A percentile compares a stretch with the other conserved stretches of the same genome.
phyloP scores from a whole-genome alignment of 129 eudicot genomes.

The Escallonia rubra region DNA sequence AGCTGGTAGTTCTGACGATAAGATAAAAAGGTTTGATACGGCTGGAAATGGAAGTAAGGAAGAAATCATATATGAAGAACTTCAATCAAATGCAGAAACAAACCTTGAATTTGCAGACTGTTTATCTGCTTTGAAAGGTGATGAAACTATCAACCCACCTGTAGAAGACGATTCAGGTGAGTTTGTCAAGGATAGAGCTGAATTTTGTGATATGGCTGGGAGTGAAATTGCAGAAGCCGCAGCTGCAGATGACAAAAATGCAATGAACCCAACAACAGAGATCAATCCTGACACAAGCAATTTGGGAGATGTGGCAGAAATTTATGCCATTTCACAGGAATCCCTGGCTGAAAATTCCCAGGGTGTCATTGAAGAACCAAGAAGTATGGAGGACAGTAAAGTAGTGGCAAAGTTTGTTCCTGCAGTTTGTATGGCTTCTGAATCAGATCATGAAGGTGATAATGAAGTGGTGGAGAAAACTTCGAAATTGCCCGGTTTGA shows the following conservation, averaged over 20 bases:
- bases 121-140: not conserved
- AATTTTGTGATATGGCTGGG: conserved; percentile 9
- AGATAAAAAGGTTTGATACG: conserved; percentile 1
- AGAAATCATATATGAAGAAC: not conserved
- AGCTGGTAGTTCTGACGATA: not conserved
- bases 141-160: conserved; percentile 12
- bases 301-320: not conserved
- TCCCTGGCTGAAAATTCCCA: conserved; percentile 8
- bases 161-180: conserved; percentile 4
- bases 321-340: conserved; percentile 4
- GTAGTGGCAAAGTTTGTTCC: conserved; percentile 2
- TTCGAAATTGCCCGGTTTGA: conserved; percentile 2
- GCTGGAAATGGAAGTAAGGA: not conserved
- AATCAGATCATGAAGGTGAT: conserved; percentile 20
- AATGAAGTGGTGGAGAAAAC: conserved; percentile 10
- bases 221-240: conserved; percentile 15
- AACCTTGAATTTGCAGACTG: not conserved
- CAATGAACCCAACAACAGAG: not conserved
- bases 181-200: conserved; percentile 3
- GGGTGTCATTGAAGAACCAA: conserved; percentile 9
- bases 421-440: conserved; percentile 20
- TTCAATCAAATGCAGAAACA: not conserved
- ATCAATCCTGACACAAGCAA: conserved; percentile 9
- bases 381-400: conserved; percentile 6
- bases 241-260: not conserved